Evolutionary conservation across 768 basidiomycete genomes (phyloP), one percentile per base, ranked within the genome.

Genomic region (Boletus insuetus): DNA sequence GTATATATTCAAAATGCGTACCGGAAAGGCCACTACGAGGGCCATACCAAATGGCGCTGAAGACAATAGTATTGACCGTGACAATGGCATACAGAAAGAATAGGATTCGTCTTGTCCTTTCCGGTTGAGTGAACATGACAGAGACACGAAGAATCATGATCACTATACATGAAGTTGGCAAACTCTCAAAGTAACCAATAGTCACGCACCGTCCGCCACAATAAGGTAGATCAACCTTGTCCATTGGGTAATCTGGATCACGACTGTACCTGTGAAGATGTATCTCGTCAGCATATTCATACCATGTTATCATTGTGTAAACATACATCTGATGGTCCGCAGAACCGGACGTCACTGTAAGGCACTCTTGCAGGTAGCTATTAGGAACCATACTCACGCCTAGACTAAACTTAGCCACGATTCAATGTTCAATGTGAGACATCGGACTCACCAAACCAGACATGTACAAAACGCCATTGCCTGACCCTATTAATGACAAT

Each of bases 131-230:
- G 49, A 60, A 60, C 60, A 61, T 61, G 20, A 24, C 60, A 6
- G 58, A 54, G 3, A 61, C 46, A 20, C 60, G 49, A 17, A 61
- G 37, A 56, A 61, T 51, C 55, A 61, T 61, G 24, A 61, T 62
- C 11, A 34, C 59, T 60, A 17, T 26, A 22, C 4, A 16, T 48
- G 9, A 45, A 46, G 31, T 1, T 13, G 19, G n/a, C 8, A 31
- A 6, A 10, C 13, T 10, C 11, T 6, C n/a, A n/a, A 29, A 9
- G 31, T 20, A 16, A 1, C 17, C 6, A 13, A 14, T n/a, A 38
- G 34, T 10, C 2, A 59, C 59, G 31, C 32, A 60, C 61, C 55
- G 3, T 58, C 42, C 46, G n/a, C 29, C 8, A 14, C 41, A 6
- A 47, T 16, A 3, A 1, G 5, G 41, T 53, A 61, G 26, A 54